Base-by-base conservation (phyloP, 2,329 filamentous ascomycete genomes). In the Aspergillus uvarum region DNA sequence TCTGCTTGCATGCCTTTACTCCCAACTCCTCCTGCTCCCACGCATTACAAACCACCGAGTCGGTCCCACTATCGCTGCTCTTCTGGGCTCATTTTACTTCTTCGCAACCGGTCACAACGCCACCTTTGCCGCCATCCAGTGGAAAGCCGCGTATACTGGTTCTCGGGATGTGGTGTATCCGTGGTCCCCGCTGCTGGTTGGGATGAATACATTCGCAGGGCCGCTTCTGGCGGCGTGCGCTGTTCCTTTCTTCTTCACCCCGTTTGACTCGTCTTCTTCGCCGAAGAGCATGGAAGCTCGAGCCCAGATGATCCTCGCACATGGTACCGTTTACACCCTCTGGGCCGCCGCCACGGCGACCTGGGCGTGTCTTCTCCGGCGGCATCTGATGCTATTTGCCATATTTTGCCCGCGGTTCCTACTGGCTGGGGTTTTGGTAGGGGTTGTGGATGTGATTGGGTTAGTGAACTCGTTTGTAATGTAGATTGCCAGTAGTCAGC, bases 71-170 rank as follows among this genome's bases (percentile, higher is more conserved):
- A 83, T 95, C 63, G 85, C 98, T n/a, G 94, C 88, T 10, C 79
- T 98, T 14, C 85, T 99, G 0, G 95, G 92, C 60, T 91, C 89
- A 70, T 96, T 93, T 76, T 88, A 96, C 80, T 98, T 89, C 81
- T 99, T 98, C 86, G 96, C 95, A 73, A 99, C 94, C 0, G 94
- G 94, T 61, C 94, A 99, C 76, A 93, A 97, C 77, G 93, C 93
- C 14, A 89, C 88, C 0, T 83, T 96, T 24, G 85, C 88, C 65
- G 90, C 87, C 65, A 93, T 99, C 70, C 95, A 98, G 72, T 99
- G 95, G 95, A 94, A 98, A 78, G 85, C 86, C 29, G 94, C 92
- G 3, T 98, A 98, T 77, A 91, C 98, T 66, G 90, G 92, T 0
- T 83, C 97, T 8, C 86, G 88, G 59, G 86, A 85, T 5, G 85